Conservation (phyloP, 2,329 filamentous ascomycete species). For the Fusarium devonianum region DNA sequence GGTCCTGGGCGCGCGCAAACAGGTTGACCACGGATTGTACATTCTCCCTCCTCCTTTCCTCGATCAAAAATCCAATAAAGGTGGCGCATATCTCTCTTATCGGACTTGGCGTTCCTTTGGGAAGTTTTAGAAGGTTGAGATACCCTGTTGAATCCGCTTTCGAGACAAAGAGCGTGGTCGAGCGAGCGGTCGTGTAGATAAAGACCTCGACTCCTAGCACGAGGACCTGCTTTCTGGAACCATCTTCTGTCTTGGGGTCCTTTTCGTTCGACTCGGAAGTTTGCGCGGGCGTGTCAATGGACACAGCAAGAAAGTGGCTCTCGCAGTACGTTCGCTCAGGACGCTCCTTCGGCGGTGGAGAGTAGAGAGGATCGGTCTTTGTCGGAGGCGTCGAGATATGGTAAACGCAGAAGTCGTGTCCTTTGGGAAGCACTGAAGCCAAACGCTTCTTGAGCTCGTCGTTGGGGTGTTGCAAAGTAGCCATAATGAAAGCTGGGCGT, state of each 20-base stretch:
- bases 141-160: constrained; percentile 98
- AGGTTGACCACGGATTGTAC: constrained; percentile 82
- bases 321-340: constrained; percentile 85
- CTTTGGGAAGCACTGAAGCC: constrained; percentile 61
- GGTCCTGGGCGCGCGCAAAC: constrained; percentile 89
- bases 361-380: constrained; percentile 77
- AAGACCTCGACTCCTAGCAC: constrained; percentile 87
- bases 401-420: constrained; percentile 71
- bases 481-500: constrained; percentile 20
- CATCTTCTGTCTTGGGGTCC: constrained; percentile 36
- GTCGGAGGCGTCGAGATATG: constrained; percentile 88
- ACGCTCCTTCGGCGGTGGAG: constrained; percentile 73
- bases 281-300: constrained; percentile 48
- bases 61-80: constrained; percentile 79
- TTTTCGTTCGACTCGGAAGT: constrained; percentile 31
- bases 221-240: constrained; percentile 61
- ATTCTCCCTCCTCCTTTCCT: constrained; percentile 67
- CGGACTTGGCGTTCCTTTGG: constrained; percentile 71
- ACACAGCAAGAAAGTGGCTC: constrained; percentile 74
- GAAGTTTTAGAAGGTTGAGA: constrained; percentile 70
- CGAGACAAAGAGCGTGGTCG: constrained; percentile 91
- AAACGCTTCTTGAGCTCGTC: constrained; percentile 43
- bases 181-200: constrained; percentile 80
- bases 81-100: constrained; percentile 75
- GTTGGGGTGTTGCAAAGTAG: constrained; percentile 5